phyloP scores from a whole-genome alignment of 768 basidiomycete species.

The Collybia sp. region DNA sequence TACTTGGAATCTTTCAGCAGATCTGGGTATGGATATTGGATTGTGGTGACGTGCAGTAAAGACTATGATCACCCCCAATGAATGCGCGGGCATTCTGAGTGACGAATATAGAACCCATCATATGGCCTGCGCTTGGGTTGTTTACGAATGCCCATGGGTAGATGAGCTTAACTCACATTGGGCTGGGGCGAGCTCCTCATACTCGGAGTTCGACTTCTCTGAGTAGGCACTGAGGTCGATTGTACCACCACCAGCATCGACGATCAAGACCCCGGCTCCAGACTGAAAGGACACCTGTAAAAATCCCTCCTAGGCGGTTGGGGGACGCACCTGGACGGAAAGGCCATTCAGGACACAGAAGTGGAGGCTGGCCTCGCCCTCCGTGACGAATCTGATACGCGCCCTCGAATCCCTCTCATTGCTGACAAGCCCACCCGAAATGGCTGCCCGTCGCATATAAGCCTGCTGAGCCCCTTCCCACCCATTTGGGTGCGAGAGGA shows the following conservation, averaged over 20 bases:
- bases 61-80: conserved; percentile 26
- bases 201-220: conserved; percentile 10
- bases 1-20: conserved; percentile 36
- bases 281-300: conserved; percentile 5
- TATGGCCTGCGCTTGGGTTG: conserved; percentile 27
- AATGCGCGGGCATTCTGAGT: conserved; percentile 35
- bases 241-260: conserved; percentile 49
- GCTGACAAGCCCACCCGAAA: conserved; percentile 36
- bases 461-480: not conserved
- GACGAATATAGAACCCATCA: conserved; percentile 49
- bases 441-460: not conserved
- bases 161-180: conserved; percentile 27
- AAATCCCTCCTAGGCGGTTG: not conserved
- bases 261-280: conserved; percentile 31
- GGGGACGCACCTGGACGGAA: conserved; percentile 19
- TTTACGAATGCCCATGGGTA: not conserved
- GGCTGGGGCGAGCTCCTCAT: conserved; percentile 43
- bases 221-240: conserved; percentile 56
- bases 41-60: too few relatives aligned
- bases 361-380: conserved; percentile 53
- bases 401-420: conserved; percentile 25
- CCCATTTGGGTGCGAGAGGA: not conserved
- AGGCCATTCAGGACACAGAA: conserved; percentile 39
- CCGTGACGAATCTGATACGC: conserved; percentile 46
- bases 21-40: conserved; percentile 15